phyloP scores from a whole-genome alignment of 2,329 filamentous ascomycete genomes.

The Dactylonectria estremocensis region DNA sequence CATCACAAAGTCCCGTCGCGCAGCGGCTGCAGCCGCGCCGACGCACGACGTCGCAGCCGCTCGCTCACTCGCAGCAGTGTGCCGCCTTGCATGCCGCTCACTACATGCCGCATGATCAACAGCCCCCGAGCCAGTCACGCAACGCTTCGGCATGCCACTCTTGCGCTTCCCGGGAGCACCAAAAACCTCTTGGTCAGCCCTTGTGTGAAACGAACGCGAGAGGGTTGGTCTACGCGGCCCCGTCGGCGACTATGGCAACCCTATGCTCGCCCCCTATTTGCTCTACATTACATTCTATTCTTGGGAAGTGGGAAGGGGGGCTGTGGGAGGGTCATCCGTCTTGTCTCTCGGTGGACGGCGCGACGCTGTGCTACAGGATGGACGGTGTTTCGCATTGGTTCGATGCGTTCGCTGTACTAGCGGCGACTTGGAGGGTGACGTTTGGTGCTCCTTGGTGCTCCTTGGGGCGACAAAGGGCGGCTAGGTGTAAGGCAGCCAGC shows the following conservation, averaged over 20 bases:
- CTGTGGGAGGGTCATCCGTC: constrained; percentile 12
- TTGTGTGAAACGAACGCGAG: constrained; percentile 7
- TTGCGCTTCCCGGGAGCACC: background rate
- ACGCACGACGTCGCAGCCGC: constrained; percentile 23
- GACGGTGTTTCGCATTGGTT: background rate
- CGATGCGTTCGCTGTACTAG: background rate
- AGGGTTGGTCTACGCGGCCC: constrained; percentile 7
- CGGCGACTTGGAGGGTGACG: background rate
- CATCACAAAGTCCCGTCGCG: constrained; percentile 26
- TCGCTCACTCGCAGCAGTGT: constrained; percentile 11
- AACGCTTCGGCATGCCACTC: constrained; percentile 5
- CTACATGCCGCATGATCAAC: constrained; percentile 11
- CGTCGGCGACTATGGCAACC: constrained; percentile 12
- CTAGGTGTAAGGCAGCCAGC: constrained; percentile 14
- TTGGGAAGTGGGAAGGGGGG: background rate
- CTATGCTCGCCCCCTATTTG: background rate
- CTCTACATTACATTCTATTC: constrained; percentile 8
- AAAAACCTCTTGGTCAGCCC: background rate
- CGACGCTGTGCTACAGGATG: constrained; percentile 10
- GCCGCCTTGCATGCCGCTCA: constrained; percentile 12
- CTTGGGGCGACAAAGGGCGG: constrained; percentile 16
- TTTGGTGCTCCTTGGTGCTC: too few species aligned
- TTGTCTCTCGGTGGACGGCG: background rate
- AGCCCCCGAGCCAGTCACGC: constrained; percentile 9
- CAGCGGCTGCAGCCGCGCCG: constrained; percentile 28